Conservation (phyloP, 2,329 filamentous ascomycete species). For the Beauveria bassiana region DNA sequence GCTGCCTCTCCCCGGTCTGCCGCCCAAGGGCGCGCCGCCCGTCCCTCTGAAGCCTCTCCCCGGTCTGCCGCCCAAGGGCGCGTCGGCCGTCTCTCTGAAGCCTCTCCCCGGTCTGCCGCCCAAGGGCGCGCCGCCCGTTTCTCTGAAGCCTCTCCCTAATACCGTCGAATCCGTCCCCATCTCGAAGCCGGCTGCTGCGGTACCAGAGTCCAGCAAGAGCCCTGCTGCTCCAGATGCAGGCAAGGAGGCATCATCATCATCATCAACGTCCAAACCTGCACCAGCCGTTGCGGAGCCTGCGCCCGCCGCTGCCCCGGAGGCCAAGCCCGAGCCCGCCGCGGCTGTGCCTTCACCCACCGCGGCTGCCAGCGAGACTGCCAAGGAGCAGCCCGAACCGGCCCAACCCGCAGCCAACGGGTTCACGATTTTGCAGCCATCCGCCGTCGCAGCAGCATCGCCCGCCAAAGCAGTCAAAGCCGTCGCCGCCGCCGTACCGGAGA, state of each 20-base stretch:
- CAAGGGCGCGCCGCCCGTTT: not conserved
- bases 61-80: not conserved
- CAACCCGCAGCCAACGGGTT: not conserved
- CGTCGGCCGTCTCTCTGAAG: not conserved
- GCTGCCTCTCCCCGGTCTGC: not conserved
- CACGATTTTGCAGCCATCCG: not conserved
- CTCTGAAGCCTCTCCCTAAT: conserved; percentile 8
- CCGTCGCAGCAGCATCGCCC: not conserved
- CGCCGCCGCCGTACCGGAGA: no score
- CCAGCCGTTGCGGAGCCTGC: not conserved
- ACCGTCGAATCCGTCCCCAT: not conserved
- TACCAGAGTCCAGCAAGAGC: not conserved
- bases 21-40: not conserved
- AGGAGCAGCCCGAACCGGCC: not conserved
- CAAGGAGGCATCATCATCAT: not conserved
- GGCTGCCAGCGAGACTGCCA: not conserved
- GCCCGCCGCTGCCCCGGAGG: not conserved
- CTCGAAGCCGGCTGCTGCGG: not conserved
- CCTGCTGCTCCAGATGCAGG: not conserved
- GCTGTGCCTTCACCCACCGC: not conserved
- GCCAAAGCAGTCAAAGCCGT: not conserved
- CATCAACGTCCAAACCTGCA: not conserved
- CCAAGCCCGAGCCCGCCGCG: not conserved
- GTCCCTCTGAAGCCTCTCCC: conserved; percentile 9
- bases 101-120: conserved; percentile 9